These are phyloP conservation scores for Pisolithus sp. DNA, from an alignment of 768 basidiomycete genomes.

Conservation along the genomic window DNA sequence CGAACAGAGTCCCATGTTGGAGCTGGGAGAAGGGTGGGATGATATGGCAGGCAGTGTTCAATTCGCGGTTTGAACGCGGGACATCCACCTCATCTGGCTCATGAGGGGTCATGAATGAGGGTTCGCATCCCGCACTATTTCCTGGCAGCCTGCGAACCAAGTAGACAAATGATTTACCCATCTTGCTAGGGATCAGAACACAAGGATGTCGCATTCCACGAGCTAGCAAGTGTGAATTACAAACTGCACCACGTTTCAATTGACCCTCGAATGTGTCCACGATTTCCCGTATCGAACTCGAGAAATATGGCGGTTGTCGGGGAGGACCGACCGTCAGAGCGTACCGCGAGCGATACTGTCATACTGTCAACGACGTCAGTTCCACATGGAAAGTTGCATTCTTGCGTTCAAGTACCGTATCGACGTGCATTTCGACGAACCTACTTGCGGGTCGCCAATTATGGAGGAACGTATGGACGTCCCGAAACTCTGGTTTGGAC, in stretches of 20 bases:
- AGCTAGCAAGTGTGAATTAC: too few species aligned
- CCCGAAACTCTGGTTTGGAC: not conserved
- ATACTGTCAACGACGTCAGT: too few species aligned
- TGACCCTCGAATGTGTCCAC: too few species aligned
- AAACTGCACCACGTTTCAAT: too few species aligned
- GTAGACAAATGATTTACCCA: not conserved
- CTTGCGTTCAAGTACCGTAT: not conserved
- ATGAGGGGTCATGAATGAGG: not conserved
- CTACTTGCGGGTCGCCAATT: not conserved
- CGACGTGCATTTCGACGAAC: not conserved
- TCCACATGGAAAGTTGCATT: too few species aligned
- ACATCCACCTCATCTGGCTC: not conserved
- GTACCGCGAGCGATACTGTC: too few species aligned
- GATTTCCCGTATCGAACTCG: too few species aligned
- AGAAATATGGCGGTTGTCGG: too few species aligned
- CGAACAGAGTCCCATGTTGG: too few species aligned
- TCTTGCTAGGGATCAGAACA: not conserved
- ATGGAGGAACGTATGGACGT: not conserved
- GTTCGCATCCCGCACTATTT: not conserved
- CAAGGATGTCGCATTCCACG: too few species aligned
- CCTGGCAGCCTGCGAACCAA: not conserved
- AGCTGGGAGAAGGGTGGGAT: too few species aligned
- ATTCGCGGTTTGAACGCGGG: not conserved
- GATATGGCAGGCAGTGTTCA: not conserved
- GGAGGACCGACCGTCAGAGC: too few species aligned